Evolutionary conservation across 108 stramenopile species (phyloP).

Genomic region (Skeletonema marinoi): DNA sequence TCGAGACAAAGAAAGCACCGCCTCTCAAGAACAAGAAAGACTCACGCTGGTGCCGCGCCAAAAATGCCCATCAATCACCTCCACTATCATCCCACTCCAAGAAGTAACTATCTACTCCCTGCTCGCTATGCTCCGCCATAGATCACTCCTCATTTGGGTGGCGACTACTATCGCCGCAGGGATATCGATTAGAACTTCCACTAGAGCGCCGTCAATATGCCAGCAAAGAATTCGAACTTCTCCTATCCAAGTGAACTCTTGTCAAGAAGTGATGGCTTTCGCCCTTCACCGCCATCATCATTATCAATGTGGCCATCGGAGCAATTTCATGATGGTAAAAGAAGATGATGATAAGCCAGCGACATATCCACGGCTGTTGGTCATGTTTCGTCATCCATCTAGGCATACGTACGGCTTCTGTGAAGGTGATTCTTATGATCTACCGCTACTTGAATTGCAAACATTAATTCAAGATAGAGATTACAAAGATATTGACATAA

Average conservation of each 20-base stretch:
- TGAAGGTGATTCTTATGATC: conserved; percentile 12
- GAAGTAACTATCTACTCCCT: too few relatives aligned
- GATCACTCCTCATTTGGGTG: background rate
- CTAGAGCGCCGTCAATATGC: background rate
- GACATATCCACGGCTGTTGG: conserved; percentile 32
- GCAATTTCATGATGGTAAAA: background rate
- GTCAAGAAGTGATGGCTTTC: background rate
- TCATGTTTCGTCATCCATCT: conserved; percentile 42
- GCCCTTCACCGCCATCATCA: background rate
- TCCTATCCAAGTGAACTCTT: background rate
- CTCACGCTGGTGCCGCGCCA: too few relatives aligned
- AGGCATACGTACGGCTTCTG: conserved; percentile 42
- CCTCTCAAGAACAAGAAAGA: too few relatives aligned
- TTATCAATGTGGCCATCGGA: background rate
- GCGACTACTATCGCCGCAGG: background rate
- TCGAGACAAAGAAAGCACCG: too few relatives aligned
- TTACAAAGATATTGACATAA: background rate
- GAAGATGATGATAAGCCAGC: background rate
- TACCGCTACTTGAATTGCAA: conserved; percentile 32
- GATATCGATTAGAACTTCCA: background rate
- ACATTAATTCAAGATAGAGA: background rate
- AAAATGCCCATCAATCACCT: too few relatives aligned
- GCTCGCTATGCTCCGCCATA: background rate
- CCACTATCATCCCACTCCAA: too few relatives aligned
- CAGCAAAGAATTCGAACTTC: background rate